Percentiles rank a stretch among this genome's conserved stretches.
Conservation (phyloP, 2,329 filamentous ascomycete species). For the Colletotrichum musicola region DNA sequence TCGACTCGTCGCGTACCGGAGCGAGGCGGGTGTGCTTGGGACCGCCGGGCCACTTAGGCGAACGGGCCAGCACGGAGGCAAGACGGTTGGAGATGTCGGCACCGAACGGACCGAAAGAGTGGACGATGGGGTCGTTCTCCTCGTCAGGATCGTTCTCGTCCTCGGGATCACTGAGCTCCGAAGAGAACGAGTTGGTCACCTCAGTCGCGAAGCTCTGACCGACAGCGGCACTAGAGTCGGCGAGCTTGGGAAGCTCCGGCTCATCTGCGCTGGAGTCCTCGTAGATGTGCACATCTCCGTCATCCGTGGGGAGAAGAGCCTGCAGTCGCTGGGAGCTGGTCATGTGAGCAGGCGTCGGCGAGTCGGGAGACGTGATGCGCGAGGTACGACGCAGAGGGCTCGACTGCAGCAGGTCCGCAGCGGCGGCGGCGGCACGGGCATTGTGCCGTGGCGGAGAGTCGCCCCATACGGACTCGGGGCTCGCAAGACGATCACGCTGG, state of each 20-base stretch:
- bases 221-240: conserved; percentile 41
- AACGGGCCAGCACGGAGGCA: conserved; percentile 79
- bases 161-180: conserved; percentile 66
- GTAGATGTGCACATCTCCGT: conserved; percentile 42
- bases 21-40: conserved; percentile 36
- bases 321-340: conserved; percentile 60
- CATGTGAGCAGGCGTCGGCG: conserved; percentile 62
- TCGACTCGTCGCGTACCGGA: conserved; percentile 24
- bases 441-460: conserved; percentile 63
- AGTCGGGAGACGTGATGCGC: conserved; percentile 81
- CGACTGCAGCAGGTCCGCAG: conserved; percentile 63
- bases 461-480: conserved; percentile 79
- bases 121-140: conserved; percentile 93
- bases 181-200: conserved; percentile 66
- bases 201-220: conserved; percentile 64
- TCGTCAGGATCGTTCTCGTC: conserved; percentile 77
- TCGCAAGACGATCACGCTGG: conserved; percentile 60
- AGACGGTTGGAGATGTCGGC: conserved; percentile 86
- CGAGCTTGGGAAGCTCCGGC: conserved; percentile 54
- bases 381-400: conserved; percentile 69
- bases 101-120: conserved; percentile 92
- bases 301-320: conserved; percentile 54
- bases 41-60: conserved; percentile 63
- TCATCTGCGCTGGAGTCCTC: conserved; percentile 42
- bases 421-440: conserved; percentile 47